Conservation (phyloP, 2,329 filamentous ascomycete genomes). For the Penicillium sp. region DNA sequence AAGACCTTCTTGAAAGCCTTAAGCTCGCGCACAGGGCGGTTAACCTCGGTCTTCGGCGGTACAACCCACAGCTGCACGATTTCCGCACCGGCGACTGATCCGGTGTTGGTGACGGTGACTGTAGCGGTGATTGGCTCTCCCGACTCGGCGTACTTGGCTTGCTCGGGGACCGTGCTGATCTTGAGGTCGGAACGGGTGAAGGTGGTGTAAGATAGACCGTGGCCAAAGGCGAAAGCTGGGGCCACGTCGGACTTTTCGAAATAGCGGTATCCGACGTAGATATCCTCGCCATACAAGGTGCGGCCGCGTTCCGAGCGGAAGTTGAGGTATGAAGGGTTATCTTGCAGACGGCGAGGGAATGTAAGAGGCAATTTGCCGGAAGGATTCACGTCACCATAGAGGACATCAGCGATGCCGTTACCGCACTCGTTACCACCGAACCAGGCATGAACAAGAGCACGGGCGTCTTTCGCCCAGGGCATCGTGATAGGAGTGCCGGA, state of each 20-base stretch:
- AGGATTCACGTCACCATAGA: slow-evolving; percentile 69
- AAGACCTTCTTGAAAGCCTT: slow-evolving; percentile 62
- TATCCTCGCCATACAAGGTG: slow-evolving; percentile 70
- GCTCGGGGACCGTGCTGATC: slow-evolving; percentile 22
- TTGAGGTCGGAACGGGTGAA: slow-evolving; percentile 53
- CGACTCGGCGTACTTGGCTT: slow-evolving; percentile 35
- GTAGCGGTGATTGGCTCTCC: slow-evolving; percentile 45
- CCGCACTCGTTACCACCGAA: slow-evolving; percentile 84
- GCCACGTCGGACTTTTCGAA: slow-evolving; percentile 65
- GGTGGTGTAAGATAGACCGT: slow-evolving; percentile 70
- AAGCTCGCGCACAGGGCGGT: slow-evolving; percentile 55
- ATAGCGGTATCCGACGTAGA: slow-evolving; percentile 75
- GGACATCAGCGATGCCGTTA: slow-evolving; percentile 70
- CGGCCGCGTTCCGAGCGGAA: slow-evolving; percentile 64
- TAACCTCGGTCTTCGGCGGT: slow-evolving; percentile 45
- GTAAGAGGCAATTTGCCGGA: slow-evolving; percentile 68
- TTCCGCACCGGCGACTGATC: slow-evolving; percentile 48
- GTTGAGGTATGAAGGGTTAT: slow-evolving; percentile 72
- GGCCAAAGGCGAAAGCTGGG: slow-evolving; percentile 70
- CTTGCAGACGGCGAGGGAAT: slow-evolving; percentile 62
- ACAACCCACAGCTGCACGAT: slow-evolving; percentile 52
- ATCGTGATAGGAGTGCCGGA: slow-evolving; percentile 63
- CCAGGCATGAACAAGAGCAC: slow-evolving; percentile 68
- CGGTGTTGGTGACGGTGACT: slow-evolving; percentile 49
- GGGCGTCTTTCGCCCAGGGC: slow-evolving; percentile 42